Evolutionary conservation across 768 basidiomycete species (phyloP), one percentile per base, ranked within the genome.

Genomic region (Chalciporus pseudorubinellus): DNA sequence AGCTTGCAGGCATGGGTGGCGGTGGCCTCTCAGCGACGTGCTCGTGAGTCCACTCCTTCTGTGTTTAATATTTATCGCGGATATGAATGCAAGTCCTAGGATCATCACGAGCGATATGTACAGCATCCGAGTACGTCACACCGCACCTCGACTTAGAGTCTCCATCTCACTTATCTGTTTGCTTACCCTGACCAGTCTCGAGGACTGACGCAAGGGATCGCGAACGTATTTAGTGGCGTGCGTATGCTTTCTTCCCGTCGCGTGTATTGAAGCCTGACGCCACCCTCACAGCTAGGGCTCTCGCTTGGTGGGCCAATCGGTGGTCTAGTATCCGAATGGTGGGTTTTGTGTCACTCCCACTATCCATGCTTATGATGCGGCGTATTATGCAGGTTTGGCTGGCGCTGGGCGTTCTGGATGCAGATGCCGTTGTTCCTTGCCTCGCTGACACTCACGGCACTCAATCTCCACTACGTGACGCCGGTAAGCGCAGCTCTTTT

Each of bases 41-140:
- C 24, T 24, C 7, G 40, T 7, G 40, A 26, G 22, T 24, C 38
- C 20, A 39, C n/a, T n/a, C n/a, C n/a, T 18, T 12, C n/a, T 5
- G n/a, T n/a, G n/a, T 24, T 19, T 16, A 6, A 3, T 7, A 1
- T 24, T 14, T 24, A 16, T 1, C 4, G 13, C 18, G 40, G 18
- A 4, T 13, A 14, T 42, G 24, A 42, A 42, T 10, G 2, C 14
- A 3, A 42, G 18, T n/a, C n/a, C 5, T n/a, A 58, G 57, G 50
- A 57, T 58, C 14, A 48, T 57, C n/a, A 39, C 47, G 9, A 55
- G 50, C 0, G 57, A 59, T 22, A 21, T 59, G 51, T 59, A 58
- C 26, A 49, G 20, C 18, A 19, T 40, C n/a, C 55, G 50, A 36
- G 57, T 58, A 18, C n/a, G 50, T 44, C 31, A 13, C 10, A 13